Percentiles rank a stretch among this genome's conserved stretches.
Evolutionary conservation across 1,284 basidiomycete species (phyloP).

Genomic region (Fistulina hepatica): DNA sequence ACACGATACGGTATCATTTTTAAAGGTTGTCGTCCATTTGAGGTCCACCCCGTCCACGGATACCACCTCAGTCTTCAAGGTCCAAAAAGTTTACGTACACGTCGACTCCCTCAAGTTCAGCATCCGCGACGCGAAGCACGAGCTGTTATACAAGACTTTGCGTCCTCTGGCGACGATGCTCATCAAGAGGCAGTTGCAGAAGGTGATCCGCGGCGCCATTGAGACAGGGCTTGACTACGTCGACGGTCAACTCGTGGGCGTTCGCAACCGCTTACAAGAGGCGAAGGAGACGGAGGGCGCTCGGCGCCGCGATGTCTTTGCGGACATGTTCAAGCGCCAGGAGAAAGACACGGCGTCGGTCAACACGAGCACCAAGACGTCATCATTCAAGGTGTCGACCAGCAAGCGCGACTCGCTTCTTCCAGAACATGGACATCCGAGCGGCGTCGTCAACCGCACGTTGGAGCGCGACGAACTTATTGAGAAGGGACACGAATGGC

Average conservation of each 20-base stretch:
- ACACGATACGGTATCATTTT: too few relatives aligned
- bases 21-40: constrained; percentile 46
- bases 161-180: constrained; percentile 65
- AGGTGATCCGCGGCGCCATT: constrained; percentile 71
- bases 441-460: constrained; percentile 60
- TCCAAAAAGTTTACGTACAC: constrained; percentile 70
- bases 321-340: constrained; percentile 38
- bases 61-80: constrained; percentile 63
- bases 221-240: constrained; percentile 76
- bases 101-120: constrained; percentile 82
- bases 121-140: constrained; percentile 89
- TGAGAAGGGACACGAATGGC: constrained; percentile 47
- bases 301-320: constrained; percentile 42
- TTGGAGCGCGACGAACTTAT: constrained; percentile 48
- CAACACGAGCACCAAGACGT: constrained; percentile 20
- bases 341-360: constrained; percentile 40
- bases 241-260: constrained; percentile 77
- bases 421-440: constrained; percentile 50
- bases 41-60: constrained; percentile 54
- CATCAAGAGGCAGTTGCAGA: constrained; percentile 86
- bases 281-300: constrained; percentile 38
- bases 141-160: constrained; percentile 79
- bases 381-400: constrained; percentile 63
- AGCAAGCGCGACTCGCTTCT: constrained; percentile 56
- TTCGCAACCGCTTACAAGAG: constrained; percentile 65